Percentiles rank a stretch among this genome's conserved stretches.
Conservation (phyloP, 495 filamentous ascomycete genomes). For the Penicillium arizonense region DNA sequence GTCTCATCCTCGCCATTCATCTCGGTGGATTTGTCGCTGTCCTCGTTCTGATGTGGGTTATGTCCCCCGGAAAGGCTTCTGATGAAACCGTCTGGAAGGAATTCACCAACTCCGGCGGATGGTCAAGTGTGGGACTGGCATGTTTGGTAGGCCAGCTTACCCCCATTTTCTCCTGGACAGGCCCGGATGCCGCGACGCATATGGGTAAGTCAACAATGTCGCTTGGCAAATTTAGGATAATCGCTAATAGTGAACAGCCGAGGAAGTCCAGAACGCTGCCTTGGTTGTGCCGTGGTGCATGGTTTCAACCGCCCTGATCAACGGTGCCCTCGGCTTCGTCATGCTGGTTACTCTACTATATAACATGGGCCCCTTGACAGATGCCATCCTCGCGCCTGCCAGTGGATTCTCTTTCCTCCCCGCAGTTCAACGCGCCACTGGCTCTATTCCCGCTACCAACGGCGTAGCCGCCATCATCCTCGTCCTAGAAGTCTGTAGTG, state of each 20-base stretch:
- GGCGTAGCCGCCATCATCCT: slow-evolving; percentile 40
- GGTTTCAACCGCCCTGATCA: slow-evolving; percentile 41
- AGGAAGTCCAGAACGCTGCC: slow-evolving; percentile 49
- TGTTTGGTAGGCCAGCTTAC: slow-evolving; percentile 43
- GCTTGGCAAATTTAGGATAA: not conserved
- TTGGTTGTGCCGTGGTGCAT: slow-evolving; percentile 46
- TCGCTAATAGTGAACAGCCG: slow-evolving; percentile 24
- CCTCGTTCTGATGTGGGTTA: slow-evolving; percentile 42
- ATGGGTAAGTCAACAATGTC: slow-evolving; percentile 23
- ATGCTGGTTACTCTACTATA: slow-evolving; percentile 48
- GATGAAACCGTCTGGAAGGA: slow-evolving; percentile 39
- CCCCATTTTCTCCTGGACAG: slow-evolving; percentile 41
- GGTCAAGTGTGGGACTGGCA: slow-evolving; percentile 40
- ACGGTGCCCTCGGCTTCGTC: slow-evolving; percentile 40
- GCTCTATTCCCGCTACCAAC: slow-evolving; percentile 28
- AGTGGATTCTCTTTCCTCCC: slow-evolving; percentile 41
- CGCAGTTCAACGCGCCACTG: slow-evolving; percentile 31
- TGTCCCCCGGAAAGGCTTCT: slow-evolving; percentile 34
- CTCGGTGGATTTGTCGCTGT: slow-evolving; percentile 50
- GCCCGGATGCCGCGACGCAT: slow-evolving; percentile 39
- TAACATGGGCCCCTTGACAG: slow-evolving; percentile 38
- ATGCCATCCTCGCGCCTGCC: slow-evolving; percentile 22
- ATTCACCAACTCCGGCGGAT: slow-evolving; percentile 47
- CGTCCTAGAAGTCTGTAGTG: slow-evolving; percentile 39
- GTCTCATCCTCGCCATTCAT: slow-evolving; percentile 44